Conservation (phyloP, 2,329 filamentous ascomycete species). For the Tympanopsis confertula region DNA sequence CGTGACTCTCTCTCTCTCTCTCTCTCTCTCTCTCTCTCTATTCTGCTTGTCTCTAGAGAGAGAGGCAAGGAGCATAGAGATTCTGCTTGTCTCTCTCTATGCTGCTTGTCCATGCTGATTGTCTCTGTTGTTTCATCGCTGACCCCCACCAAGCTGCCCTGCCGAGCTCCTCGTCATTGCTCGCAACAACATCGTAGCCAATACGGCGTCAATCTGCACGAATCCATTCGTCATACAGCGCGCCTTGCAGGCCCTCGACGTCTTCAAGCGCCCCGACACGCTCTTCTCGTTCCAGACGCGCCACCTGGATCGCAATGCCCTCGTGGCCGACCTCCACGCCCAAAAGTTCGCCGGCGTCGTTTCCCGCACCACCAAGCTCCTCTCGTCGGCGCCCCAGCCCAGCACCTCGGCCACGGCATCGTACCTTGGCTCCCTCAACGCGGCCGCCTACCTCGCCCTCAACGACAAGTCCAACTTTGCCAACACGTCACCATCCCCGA, state of each 20-base stretch:
- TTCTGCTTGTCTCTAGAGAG: too few species aligned
- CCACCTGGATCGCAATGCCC: constrained; percentile 48
- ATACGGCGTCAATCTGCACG: constrained; percentile 19
- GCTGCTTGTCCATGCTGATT: too few species aligned
- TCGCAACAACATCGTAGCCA: constrained; percentile 47
- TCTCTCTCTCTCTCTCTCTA: too few species aligned
- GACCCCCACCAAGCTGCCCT: too few species aligned
- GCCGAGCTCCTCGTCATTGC: too few species aligned
- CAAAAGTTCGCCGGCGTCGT: constrained; percentile 56
- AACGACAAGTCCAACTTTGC: constrained; percentile 18
- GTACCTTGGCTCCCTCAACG: constrained; percentile 30
- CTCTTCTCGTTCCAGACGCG: constrained; percentile 63
- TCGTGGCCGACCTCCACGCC: constrained; percentile 52
- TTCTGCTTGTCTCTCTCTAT: too few species aligned
- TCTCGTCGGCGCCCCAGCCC: constrained; percentile 17
- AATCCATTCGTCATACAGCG: constrained; percentile 64
- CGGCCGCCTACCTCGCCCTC: constrained; percentile 34
- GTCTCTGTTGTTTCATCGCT: too few species aligned
- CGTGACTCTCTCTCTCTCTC: too few species aligned
- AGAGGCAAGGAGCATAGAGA: too few species aligned
- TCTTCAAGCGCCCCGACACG: constrained; percentile 44
- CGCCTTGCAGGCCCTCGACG: constrained; percentile 40
- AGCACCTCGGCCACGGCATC: constrained; percentile 19
- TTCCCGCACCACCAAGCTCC: constrained; percentile 27
- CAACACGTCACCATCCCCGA: constrained; percentile 3